Base-by-base conservation (phyloP, 352 stramenopile species). In the Globisporangium camurandrum region DNA sequence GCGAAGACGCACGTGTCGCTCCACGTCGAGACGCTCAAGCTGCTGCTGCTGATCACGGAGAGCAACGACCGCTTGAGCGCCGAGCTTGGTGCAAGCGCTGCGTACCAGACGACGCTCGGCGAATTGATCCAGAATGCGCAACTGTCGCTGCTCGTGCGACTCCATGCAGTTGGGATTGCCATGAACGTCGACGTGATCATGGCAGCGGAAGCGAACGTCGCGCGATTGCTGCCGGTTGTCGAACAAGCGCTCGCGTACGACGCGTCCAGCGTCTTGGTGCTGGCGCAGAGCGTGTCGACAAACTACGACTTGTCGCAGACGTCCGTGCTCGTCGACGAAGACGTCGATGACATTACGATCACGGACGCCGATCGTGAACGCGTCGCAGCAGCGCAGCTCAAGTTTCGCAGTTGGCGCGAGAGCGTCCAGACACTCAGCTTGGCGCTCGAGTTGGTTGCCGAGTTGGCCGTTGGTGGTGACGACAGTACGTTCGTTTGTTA, bases 101-200 rank as follows among this genome's bases (percentile, higher is more conserved):
- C 59, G 40, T 92, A 91, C 62, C 80, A 90, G 44, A 66, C 69
- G 33, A 71, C 76, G 24, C 77, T 94, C 22, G 66, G 71, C 14
- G 70, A 81, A 22, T 55, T 91, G 8, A 75, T 92, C 33, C 67
- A 90, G 45, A 58, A 41, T 10, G 71, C 86, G 24, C 58, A 78
- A 17, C 50, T 86, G 28, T 54, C 69, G 23, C 54, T 88, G 50
- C 62, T 75, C 41, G 48, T 63, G 37, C 62, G 69, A 49, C 55
- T 92, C 9, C 59, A 83, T 39, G 81, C 77, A 0, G 73, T 92
- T 12, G 84, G 80, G 7, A 77, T 91, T 43, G 81, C 76, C 9
- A 87, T 88, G 63, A 92, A 94, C 66, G 56, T 94, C 42, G 56
- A 64, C 46, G 54, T 75, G 22, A 86, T 89, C 48, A 86, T 90